Evolutionary conservation across 2,329 filamentous ascomycete genomes (phyloP).

Genomic region (Pseudogymnoascus sp.): DNA sequence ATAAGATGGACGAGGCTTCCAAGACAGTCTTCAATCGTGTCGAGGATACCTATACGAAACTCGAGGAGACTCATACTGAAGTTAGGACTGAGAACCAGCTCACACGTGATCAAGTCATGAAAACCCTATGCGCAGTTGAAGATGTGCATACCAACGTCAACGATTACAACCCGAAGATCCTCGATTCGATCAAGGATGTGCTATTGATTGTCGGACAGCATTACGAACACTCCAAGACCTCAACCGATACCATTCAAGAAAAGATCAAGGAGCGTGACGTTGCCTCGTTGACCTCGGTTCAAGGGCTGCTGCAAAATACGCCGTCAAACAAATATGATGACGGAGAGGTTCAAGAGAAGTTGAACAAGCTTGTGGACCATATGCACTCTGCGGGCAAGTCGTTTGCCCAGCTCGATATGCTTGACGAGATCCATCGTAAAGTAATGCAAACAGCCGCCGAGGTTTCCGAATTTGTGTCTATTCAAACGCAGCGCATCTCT

Average conservation of each 20-base stretch:
- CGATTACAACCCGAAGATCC: slow-evolving; percentile 81
- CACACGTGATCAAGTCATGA: slow-evolving; percentile 72
- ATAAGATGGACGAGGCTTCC: slow-evolving; percentile 81
- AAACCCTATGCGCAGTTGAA: slow-evolving; percentile 65
- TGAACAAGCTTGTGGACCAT: slow-evolving; percentile 53
- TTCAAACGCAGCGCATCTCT: slow-evolving; percentile 65
- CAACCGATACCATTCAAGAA: slow-evolving; percentile 47
- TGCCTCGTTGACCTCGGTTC: slow-evolving; percentile 41
- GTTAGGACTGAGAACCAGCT: slow-evolving; percentile 72
- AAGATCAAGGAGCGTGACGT: slow-evolving; percentile 48
- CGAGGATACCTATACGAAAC: slow-evolving; percentile 66
- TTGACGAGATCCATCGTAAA: slow-evolving; percentile 84
- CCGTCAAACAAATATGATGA: slow-evolving; percentile 56
- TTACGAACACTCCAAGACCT: slow-evolving; percentile 75
- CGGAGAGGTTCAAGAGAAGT: slow-evolving; percentile 49
- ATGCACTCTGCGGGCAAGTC: slow-evolving; percentile 60
- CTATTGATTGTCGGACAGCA: slow-evolving; percentile 75
- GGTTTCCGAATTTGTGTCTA: slow-evolving; percentile 72
- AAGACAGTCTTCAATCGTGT: slow-evolving; percentile 79
- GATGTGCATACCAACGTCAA: slow-evolving; percentile 70
- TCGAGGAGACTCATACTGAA: slow-evolving; percentile 68
- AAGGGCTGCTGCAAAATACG: slow-evolving; percentile 47
- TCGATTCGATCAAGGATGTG: slow-evolving; percentile 81
- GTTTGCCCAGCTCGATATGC: slow-evolving; percentile 66
- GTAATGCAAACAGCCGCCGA: slow-evolving; percentile 78